Conservation (phyloP, 2,329 filamentous ascomycete species). For the Epichloe amarillans region DNA sequence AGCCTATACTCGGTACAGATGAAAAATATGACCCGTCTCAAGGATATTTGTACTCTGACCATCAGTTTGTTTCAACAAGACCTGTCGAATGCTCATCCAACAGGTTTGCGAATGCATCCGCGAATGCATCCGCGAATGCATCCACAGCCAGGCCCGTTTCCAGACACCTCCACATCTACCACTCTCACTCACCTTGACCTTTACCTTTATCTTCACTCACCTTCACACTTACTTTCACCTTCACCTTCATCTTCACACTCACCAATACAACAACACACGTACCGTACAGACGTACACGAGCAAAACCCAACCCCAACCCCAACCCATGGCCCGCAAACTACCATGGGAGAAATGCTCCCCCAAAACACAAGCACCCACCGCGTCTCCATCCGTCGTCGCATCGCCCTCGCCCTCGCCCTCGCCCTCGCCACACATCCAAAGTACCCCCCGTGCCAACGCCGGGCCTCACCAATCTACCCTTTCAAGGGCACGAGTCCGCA, state of each 20-base stretch:
- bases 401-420: not conserved
- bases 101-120: too few relatives aligned
- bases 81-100: too few relatives aligned
- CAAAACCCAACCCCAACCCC: not conserved
- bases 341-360: constrained; percentile 2
- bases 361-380: not conserved
- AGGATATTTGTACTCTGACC: too few relatives aligned
- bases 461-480: not conserved
- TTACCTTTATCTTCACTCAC: not conserved
- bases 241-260: not conserved
- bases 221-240: not conserved
- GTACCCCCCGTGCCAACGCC: not conserved
- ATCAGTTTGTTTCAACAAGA: too few relatives aligned
- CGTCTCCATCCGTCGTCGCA: not conserved
- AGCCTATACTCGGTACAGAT: too few relatives aligned
- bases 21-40: too few relatives aligned
- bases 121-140: too few relatives aligned
- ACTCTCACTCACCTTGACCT: constrained; percentile 3
- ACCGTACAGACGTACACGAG: not conserved
- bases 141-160: too few relatives aligned
- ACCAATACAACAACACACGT: not conserved
- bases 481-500: constrained; percentile 12
- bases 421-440: not conserved
- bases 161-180: too few relatives aligned
- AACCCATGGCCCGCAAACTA: constrained; percentile 4